A percentile compares a stretch with the other conserved stretches of the same genome.
These are phyloP conservation scores for Annona cherimola DNA, from an alignment of 164 flowering plant genomes.

Conservation along the genomic window DNA sequence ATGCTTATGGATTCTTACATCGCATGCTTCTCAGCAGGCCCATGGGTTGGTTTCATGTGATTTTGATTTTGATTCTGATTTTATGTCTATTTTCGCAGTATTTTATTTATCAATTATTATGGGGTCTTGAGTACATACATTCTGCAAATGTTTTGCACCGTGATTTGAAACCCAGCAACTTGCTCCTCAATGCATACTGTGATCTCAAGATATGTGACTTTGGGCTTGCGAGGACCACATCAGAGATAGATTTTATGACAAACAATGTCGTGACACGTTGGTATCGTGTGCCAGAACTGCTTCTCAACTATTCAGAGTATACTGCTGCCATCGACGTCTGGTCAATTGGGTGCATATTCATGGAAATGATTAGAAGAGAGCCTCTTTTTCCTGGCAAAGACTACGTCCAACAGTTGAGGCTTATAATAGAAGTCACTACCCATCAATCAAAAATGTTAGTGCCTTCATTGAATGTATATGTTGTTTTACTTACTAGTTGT, in stretches of 20 bases:
- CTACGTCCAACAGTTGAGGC: slow-evolving; percentile 71
- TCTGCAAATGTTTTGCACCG: slow-evolving; percentile 91
- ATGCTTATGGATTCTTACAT: not conserved
- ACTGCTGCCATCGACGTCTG: slow-evolving; percentile 86
- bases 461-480: no score
- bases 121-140: slow-evolving; percentile 84
- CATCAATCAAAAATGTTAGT: not conserved
- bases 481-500: no score
- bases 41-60: not conserved
- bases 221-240: slow-evolving; percentile 84
- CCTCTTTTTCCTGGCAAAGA: slow-evolving; percentile 93
- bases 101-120: slow-evolving; percentile 70
- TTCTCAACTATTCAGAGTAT: slow-evolving; percentile 81
- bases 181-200: slow-evolving; percentile 82
- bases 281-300: slow-evolving; percentile 88
- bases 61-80: not conserved
- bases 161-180: slow-evolving; percentile 85
- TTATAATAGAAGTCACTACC: slow-evolving; percentile 65
- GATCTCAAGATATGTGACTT: slow-evolving; percentile 93
- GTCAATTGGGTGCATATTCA: slow-evolving; percentile 91
- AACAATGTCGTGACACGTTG: slow-evolving; percentile 90
- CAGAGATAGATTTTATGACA: slow-evolving; percentile 87
- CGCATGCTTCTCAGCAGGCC: not conserved
- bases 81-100: slow-evolving; percentile 42
- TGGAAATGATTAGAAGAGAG: slow-evolving; percentile 69